A percentile compares a stretch with the other conserved stretches of the same genome.
Conservation (phyloP, 139 green algal genomes). For the Desmodesmus armatus region DNA sequence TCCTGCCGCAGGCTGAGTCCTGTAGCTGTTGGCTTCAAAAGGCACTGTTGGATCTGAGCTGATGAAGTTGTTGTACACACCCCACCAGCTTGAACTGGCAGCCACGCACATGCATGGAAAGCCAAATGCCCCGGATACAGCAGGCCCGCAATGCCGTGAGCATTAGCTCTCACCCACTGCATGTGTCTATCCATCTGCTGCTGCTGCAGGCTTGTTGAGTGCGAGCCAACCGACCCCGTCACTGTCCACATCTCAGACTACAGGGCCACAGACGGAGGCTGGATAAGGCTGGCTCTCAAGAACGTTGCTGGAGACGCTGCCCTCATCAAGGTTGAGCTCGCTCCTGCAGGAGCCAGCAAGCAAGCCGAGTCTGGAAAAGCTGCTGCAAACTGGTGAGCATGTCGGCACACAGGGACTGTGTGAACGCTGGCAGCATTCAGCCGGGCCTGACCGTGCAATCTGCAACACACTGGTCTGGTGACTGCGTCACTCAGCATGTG, state of each 20-base stretch:
- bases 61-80: no score
- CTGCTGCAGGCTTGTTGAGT: constrained; percentile 26
- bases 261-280: constrained; percentile 12
- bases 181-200: not conserved
- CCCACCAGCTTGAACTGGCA: no score
- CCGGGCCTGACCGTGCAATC: not conserved
- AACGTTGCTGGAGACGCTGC: constrained; percentile 34
- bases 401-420: not conserved
- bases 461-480: not conserved
- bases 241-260: constrained; percentile 26
- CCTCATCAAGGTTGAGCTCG: constrained; percentile 11
- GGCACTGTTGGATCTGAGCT: no score
- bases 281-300: constrained; percentile 26
- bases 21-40: no score
- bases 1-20: no score
- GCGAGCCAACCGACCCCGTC: constrained; percentile 29
- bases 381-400: not conserved
- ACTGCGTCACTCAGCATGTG: not conserved
- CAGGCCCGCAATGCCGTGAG: no score
- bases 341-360: not conserved
- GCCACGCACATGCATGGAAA: not conserved
- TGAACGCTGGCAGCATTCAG: not conserved
- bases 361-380: not conserved
- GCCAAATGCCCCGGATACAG: no score
- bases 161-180: no score